phyloP scores from a whole-genome alignment of 768 basidiomycete genomes.

The Gelatoporia subvermispora region DNA sequence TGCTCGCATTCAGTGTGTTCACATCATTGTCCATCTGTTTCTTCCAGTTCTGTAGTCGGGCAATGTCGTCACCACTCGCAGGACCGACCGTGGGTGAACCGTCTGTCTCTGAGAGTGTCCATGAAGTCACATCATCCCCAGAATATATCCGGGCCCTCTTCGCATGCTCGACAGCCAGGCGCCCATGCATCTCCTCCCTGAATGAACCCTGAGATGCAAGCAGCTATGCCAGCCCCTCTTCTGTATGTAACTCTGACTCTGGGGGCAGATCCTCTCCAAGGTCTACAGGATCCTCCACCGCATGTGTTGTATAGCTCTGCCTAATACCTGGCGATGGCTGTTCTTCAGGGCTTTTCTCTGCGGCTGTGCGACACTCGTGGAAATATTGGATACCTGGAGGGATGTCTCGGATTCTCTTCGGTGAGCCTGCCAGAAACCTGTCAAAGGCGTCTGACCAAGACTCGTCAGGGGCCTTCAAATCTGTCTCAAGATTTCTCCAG shows the following conservation, averaged over 20 bases:
- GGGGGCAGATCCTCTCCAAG: not conserved
- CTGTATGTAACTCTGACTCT: constrained; percentile 5
- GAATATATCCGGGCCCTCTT: constrained; percentile 11
- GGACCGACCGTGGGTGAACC: not conserved
- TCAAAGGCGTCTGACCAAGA: constrained; percentile 23
- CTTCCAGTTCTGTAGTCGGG: constrained; percentile 1
- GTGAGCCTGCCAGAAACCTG: constrained; percentile 4
- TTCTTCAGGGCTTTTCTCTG: not conserved
- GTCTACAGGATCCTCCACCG: not conserved
- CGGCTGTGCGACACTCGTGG: constrained; percentile 20
- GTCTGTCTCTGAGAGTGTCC: too few species aligned
- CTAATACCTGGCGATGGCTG: not conserved
- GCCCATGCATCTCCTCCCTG: constrained; percentile 10
- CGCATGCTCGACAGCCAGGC: constrained; percentile 8
- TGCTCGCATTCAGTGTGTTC: not conserved
- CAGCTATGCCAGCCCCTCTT: constrained; percentile 1
- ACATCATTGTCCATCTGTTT: constrained; percentile 6
- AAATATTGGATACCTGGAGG: constrained; percentile 31
- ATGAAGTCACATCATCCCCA: not conserved
- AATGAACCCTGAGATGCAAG: not conserved
- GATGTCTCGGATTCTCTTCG: constrained; percentile 1
- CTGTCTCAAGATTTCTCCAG: constrained; percentile 22
- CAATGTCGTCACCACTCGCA: constrained; percentile 4
- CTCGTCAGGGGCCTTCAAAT: constrained; percentile 18
- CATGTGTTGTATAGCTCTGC: too few species aligned